A percentile compares a stretch with the other conserved stretches of the same genome.
Evolutionary conservation across 73 alveolate species (phyloP).

Genomic region (Uronychia binucleata): DNA sequence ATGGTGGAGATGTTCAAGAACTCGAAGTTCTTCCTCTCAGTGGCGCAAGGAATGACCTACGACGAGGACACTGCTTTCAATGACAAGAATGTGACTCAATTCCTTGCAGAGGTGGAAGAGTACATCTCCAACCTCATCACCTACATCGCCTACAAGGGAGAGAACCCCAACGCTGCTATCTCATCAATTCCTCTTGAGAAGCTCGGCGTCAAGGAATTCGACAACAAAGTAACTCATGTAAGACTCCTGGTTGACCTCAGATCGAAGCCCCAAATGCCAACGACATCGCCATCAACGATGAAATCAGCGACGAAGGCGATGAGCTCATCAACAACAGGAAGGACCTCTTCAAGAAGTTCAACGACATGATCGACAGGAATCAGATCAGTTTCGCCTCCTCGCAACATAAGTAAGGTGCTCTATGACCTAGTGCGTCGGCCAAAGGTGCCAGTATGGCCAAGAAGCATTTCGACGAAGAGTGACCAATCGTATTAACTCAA

Average conservation of each 20-base stretch:
- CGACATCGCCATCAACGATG: constrained; percentile 33
- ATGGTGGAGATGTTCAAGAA: constrained; percentile 52
- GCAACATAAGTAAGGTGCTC: no score
- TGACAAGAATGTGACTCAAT: constrained; percentile 57
- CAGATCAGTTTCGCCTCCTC: no score
- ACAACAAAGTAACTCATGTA: constrained; percentile 24
- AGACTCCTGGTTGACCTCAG: no score
- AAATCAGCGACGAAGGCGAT: constrained; percentile 48
- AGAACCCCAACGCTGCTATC: constrained; percentile 67
- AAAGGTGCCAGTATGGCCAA: no score
- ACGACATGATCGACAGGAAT: constrained; percentile 46
- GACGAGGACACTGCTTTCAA: constrained; percentile 66
- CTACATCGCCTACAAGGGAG: constrained; percentile 56
- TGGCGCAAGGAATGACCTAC: constrained; percentile 60
- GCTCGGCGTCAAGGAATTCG: constrained; percentile 46
- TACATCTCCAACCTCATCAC: constrained; percentile 62
- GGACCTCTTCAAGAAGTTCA: constrained; percentile 61
- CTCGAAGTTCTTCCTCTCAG: constrained; percentile 50
- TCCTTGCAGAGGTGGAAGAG: constrained; percentile 70
- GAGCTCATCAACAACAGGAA: constrained; percentile 54
- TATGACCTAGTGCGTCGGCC: no score
- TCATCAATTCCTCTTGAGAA: constrained; percentile 54
- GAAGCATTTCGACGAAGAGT: no score
- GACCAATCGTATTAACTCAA: no score
- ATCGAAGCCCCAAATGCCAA: constrained; percentile 49